A percentile compares a stretch with the other conserved stretches of the same genome.
Evolutionary conservation across 495 filamentous ascomycete species (phyloP).

Genomic region (Penicillium waksmanii): DNA sequence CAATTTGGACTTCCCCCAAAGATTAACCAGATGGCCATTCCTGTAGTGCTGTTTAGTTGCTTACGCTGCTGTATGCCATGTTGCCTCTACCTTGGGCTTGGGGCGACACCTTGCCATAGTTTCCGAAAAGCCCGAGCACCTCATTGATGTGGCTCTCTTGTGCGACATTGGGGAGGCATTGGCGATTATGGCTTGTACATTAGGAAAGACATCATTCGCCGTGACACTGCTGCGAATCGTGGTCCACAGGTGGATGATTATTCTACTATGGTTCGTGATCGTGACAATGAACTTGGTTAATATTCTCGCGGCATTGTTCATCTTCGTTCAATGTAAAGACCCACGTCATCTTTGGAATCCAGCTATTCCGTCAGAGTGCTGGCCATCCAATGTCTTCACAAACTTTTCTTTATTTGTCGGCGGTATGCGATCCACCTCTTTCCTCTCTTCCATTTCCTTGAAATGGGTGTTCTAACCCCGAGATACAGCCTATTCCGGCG

Average conservation of each 20-base stretch:
- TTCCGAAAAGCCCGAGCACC: conserved; percentile 17
- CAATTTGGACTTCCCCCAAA: not conserved
- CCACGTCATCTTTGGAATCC: conserved; percentile 26
- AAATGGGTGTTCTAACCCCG: conserved; percentile 7
- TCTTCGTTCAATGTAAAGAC: conserved; percentile 26
- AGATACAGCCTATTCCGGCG: conserved; percentile 26
- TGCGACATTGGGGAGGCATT: conserved; percentile 26
- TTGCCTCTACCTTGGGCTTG: conserved; percentile 21
- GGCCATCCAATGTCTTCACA: conserved; percentile 24
- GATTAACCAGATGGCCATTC: not conserved
- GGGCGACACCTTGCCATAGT: conserved; percentile 24
- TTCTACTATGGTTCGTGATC: conserved; percentile 26
- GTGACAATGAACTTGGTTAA: conserved; percentile 29
- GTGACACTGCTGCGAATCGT: conserved; percentile 26
- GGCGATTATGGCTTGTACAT: conserved; percentile 29
- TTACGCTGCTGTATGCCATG: conserved; percentile 31
- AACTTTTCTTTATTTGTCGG: conserved; percentile 28
- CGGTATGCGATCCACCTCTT: conserved; percentile 5
- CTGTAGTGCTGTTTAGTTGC: conserved; percentile 24
- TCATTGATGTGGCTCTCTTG: conserved; percentile 25
- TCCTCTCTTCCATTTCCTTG: not conserved
- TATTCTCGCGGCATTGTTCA: conserved; percentile 21
- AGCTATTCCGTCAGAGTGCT: conserved; percentile 26
- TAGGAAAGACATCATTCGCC: conserved; percentile 28
- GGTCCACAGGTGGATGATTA: conserved; percentile 25